Evolutionary conservation across 306 rosid species (phyloP).

Genomic region (Sindora glabra): DNA sequence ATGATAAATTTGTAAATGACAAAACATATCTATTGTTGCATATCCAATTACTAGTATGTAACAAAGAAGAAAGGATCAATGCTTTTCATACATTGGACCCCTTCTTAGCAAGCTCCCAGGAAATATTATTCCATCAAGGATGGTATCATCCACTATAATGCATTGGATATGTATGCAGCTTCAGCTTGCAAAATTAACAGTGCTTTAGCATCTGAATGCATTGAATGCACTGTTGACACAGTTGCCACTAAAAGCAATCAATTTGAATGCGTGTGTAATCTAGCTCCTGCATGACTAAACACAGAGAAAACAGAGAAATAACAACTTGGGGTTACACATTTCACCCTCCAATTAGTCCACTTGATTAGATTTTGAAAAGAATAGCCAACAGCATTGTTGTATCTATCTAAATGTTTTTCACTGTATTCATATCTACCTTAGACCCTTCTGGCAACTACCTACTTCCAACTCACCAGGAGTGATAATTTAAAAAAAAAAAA

Average conservation of each 20-base stretch:
- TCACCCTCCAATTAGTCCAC: constrained; percentile 35
- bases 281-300: constrained; percentile 22
- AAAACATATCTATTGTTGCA: too few species aligned
- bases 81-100: too few species aligned
- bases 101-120: too few species aligned
- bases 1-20: too few species aligned
- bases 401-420: constrained; percentile 75
- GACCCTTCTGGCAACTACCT: constrained; percentile 49
- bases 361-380: constrained; percentile 78
- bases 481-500: constrained; percentile 28
- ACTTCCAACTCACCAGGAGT: constrained; percentile 40
- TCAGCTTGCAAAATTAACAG: neutral
- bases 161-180: neutral
- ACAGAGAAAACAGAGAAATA: constrained; percentile 27
- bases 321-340: constrained; percentile 26
- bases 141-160: neutral
- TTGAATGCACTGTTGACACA: too few species aligned
- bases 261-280: constrained; percentile 7
- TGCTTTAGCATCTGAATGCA: neutral
- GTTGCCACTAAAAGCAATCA: too few species aligned
- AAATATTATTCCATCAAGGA: neutral
- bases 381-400: constrained; percentile 75
- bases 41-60: too few species aligned
- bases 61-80: too few species aligned
- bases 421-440: constrained; percentile 33